A percentile compares a stretch with the other conserved stretches of the same genome.
phyloP scores from a whole-genome alignment of 257 asterid species.

The Rehmannia glutinosa region DNA sequence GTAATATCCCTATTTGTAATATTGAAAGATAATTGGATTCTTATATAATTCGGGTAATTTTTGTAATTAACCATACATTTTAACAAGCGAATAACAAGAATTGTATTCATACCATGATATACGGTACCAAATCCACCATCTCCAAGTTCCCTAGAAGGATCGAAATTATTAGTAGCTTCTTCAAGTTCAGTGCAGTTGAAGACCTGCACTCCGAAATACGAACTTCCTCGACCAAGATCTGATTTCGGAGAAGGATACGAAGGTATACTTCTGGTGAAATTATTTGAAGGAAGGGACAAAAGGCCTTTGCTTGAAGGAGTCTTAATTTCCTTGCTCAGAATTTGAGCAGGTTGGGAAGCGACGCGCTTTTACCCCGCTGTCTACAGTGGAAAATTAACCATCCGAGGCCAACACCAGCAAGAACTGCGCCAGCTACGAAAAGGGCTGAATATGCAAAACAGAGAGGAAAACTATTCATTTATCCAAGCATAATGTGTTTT shows the following conservation, averaged over 20 bases:
- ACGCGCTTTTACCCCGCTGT: slow-evolving; percentile 38
- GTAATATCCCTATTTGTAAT: too few species aligned
- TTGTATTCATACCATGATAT: slow-evolving; percentile 41
- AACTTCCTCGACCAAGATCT: slow-evolving; percentile 30
- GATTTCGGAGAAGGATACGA: slow-evolving; percentile 43
- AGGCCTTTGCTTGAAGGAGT: slow-evolving; percentile 37
- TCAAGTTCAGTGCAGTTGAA: slow-evolving; percentile 64
- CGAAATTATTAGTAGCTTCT: slow-evolving; percentile 70
- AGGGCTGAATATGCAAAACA: slow-evolving; percentile 38
- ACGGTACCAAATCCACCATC: slow-evolving; percentile 92
- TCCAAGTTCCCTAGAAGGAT: slow-evolving; percentile 56
- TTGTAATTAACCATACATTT: neutral
- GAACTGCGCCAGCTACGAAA: slow-evolving; percentile 48
- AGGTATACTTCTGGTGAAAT: slow-evolving; percentile 38
- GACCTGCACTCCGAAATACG: slow-evolving; percentile 57
- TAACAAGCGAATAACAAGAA: neutral
- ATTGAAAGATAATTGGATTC: too few species aligned
- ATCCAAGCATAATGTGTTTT: neutral
- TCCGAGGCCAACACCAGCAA: slow-evolving; percentile 54
- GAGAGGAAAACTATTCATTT: neutral
- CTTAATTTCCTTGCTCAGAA: slow-evolving; percentile 32
- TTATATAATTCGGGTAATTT: too few species aligned
- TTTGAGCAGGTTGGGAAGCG: slow-evolving; percentile 24
- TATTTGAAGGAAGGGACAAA: slow-evolving; percentile 26
- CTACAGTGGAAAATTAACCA: slow-evolving; percentile 48